phyloP scores from a whole-genome alignment of 805 yeast species.

The Ogataea siamensis region DNA sequence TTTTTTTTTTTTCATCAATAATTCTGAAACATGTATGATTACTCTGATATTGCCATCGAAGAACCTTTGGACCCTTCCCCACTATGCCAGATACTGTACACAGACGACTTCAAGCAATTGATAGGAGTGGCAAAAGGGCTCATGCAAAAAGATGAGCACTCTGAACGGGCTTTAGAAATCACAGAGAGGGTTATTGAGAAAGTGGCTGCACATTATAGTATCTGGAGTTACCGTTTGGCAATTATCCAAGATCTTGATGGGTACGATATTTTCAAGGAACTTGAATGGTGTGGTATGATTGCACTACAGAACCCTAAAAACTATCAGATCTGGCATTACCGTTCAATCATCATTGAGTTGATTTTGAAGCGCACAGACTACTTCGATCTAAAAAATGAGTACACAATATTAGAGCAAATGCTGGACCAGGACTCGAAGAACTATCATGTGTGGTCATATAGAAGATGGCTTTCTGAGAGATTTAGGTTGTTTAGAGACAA shows the following conservation, averaged over 20 bases:
- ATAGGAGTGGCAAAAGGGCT: conserved; percentile 64
- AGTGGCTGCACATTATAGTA: conserved; percentile 89
- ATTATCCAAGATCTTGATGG: conserved; percentile 41
- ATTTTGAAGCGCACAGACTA: conserved; percentile 14
- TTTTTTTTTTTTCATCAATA: background rate
- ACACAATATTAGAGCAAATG: conserved; percentile 64
- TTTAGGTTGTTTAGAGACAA: conserved; percentile 46
- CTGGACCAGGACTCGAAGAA: conserved; percentile 80
- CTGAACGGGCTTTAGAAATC: conserved; percentile 67
- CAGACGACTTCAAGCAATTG: conserved; percentile 62
- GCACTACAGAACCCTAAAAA: conserved; percentile 81
- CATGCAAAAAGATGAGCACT: conserved; percentile 55
- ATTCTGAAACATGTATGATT: conserved; percentile 14
- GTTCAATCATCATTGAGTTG: conserved; percentile 59
- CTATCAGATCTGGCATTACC: conserved; percentile 96
- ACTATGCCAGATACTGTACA: conserved; percentile 65
- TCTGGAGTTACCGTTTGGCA: conserved; percentile 72
- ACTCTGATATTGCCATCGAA: conserved; percentile 17
- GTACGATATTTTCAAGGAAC: conserved; percentile 48
- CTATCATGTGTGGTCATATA: conserved; percentile 94
- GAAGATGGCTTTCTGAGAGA: conserved; percentile 74
- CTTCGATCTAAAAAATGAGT: conserved; percentile 55
- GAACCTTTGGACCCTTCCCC: conserved; percentile 16
- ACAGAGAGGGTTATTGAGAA: conserved; percentile 60
- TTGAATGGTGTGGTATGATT: conserved; percentile 75